Percentiles rank a stretch among this genome's conserved stretches.
These are phyloP conservation scores for Inga oerstediana DNA, from an alignment of 306 rosid species.

Conservation along the genomic window DNA sequence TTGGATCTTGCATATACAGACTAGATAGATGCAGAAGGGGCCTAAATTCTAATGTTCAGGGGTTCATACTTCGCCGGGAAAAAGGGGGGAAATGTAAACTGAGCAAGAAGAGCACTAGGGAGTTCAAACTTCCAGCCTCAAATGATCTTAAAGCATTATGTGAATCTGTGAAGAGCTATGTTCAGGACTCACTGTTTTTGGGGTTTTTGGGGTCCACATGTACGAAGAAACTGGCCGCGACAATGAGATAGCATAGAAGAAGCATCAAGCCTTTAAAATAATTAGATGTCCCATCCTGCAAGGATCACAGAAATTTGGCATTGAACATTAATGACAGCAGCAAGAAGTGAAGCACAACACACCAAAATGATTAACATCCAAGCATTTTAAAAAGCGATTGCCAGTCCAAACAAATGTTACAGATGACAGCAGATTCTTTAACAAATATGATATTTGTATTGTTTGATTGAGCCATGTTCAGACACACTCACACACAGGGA, in stretches of 20 bases:
- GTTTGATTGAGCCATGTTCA: neutral
- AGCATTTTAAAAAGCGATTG: neutral
- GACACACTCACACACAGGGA: neutral
- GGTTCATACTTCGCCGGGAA: no score
- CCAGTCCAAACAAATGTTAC: neutral
- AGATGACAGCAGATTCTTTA: neutral
- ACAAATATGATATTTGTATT: neutral
- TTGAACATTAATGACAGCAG: neutral
- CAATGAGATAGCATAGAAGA: slow-evolving; percentile 86
- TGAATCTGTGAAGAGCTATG: slow-evolving; percentile 28
- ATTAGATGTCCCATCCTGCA: slow-evolving; percentile 91
- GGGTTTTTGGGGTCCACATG: slow-evolving; percentile 81
- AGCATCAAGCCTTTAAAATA: slow-evolving; percentile 96
- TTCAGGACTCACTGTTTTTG: slow-evolving; percentile 61
- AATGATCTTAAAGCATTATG: neutral
- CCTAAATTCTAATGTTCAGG: neutral
- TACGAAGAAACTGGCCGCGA: slow-evolving; percentile 90
- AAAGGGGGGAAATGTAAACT: neutral
- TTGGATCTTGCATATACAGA: neutral
- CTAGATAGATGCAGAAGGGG: slow-evolving; percentile 10
- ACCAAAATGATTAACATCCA: neutral
- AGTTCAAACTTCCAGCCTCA: slow-evolving; percentile 25
- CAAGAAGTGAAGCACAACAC: neutral
- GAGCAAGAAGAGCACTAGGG: neutral
- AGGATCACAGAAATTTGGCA: slow-evolving; percentile 22